Percentiles rank a stretch among this genome's conserved stretches.
These are phyloP conservation scores for Ceratonia siliqua DNA, from an alignment of 306 rosid genomes.

Conservation along the genomic window DNA sequence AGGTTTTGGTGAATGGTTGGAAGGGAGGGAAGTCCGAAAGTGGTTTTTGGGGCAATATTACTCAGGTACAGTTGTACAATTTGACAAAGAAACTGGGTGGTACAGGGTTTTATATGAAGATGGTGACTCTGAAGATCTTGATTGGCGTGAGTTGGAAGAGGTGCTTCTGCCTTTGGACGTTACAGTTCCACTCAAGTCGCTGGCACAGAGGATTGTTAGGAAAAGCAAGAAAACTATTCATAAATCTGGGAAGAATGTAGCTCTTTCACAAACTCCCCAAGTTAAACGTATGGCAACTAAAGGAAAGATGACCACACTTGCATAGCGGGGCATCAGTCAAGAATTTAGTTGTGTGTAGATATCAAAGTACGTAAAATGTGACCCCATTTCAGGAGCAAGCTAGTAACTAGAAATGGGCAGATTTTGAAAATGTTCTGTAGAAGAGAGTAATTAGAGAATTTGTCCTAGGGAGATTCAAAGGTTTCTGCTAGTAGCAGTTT, in stretches of 20 bases:
- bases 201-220: slow-evolving; percentile 55
- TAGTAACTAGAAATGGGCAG: not conserved
- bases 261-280: slow-evolving; percentile 30
- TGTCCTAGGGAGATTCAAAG: not conserved
- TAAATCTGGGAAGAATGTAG: slow-evolving; percentile 42
- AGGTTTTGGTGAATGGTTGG: slow-evolving; percentile 75
- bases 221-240: slow-evolving; percentile 44
- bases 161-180: slow-evolving; percentile 80
- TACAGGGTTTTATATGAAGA: slow-evolving; percentile 82
- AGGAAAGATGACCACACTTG: slow-evolving; percentile 36
- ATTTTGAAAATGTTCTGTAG: not conserved
- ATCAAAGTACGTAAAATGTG: not conserved
- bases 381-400: not conserved
- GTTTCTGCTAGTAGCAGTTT: slow-evolving; percentile 10
- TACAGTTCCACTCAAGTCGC: slow-evolving; percentile 59
- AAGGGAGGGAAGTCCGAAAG: slow-evolving; percentile 79
- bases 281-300: slow-evolving; percentile 37
- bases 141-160: slow-evolving; percentile 76
- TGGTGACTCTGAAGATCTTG: slow-evolving; percentile 83
- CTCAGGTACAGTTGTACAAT: slow-evolving; percentile 56
- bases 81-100: slow-evolving; percentile 70
- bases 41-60: slow-evolving; percentile 65
- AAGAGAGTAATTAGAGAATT: slow-evolving; percentile 20
- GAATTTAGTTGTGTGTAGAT: slow-evolving; percentile 27
- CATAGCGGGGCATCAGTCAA: slow-evolving; percentile 25